A percentile compares a stretch with the other conserved stretches of the same genome.
Evolutionary conservation across 2,329 filamentous ascomycete genomes (phyloP).

Genomic region (Colletotrichum tropicale): DNA sequence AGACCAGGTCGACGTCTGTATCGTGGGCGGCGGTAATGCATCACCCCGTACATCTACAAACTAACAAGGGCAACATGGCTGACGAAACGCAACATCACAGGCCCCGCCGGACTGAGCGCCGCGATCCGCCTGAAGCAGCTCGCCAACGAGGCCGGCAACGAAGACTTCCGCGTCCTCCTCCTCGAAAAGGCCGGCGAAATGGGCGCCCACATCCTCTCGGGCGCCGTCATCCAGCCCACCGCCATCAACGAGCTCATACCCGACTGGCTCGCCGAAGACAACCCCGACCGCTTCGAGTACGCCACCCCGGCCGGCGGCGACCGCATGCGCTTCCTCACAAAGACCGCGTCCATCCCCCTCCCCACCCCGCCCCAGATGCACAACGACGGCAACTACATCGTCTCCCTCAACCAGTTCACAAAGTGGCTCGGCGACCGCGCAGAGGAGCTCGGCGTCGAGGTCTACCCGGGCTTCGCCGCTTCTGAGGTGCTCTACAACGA

Average conservation of each 20-base stretch:
- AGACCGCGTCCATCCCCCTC: constrained; percentile 76
- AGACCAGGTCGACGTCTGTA: constrained; percentile 95
- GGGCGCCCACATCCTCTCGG: constrained; percentile 93
- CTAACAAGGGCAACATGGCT: not conserved
- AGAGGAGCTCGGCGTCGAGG: constrained; percentile 94
- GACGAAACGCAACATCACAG: constrained; percentile 34
- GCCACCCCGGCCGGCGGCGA: constrained; percentile 84
- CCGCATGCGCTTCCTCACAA: constrained; percentile 93
- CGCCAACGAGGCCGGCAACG: constrained; percentile 91
- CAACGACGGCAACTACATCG: constrained; percentile 97
- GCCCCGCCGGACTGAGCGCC: constrained; percentile 90
- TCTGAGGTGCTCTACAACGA: constrained; percentile 85
- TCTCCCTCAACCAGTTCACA: constrained; percentile 92
- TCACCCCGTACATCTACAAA: not conserved
- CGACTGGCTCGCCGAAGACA: constrained; percentile 89
- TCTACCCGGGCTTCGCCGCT: constrained; percentile 95
- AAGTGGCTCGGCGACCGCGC: constrained; percentile 96
- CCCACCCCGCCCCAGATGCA: constrained; percentile 96
- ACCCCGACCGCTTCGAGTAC: constrained; percentile 85
- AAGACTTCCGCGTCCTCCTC: constrained; percentile 91
- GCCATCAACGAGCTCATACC: constrained; percentile 90
- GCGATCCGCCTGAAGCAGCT: constrained; percentile 96
- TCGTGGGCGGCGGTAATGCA: constrained; percentile 80
- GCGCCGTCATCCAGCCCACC: constrained; percentile 90
- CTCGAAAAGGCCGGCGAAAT: constrained; percentile 96